phyloP scores from a whole-genome alignment of 176 grass and related monocot species.

The Oryza coarctata region DNA sequence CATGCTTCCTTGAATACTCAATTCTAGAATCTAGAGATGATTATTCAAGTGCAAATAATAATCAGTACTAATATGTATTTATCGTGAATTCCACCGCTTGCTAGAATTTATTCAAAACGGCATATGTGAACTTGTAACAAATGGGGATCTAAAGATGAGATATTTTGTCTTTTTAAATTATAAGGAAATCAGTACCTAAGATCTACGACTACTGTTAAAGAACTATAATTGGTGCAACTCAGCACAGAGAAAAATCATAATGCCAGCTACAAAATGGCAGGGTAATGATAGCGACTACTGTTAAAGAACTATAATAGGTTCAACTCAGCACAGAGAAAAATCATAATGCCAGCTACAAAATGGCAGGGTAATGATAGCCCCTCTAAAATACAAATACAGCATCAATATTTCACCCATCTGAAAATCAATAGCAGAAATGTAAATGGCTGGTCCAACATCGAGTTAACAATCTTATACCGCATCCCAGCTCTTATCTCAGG shows the following conservation, averaged over 20 bases:
- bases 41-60: constrained; percentile 10
- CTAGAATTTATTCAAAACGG: background rate
- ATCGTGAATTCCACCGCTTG: background rate
- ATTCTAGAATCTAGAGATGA: background rate
- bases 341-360: background rate
- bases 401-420: background rate
- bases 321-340: constrained; percentile 6
- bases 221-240: background rate
- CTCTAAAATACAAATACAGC: background rate
- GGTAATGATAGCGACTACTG: background rate
- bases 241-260: background rate
- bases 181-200: background rate
- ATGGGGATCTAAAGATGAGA: background rate
- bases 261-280: background rate
- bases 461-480: background rate
- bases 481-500: background rate
- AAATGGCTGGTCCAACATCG: background rate
- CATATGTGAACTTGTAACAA: background rate
- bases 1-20: background rate
- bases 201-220: background rate
- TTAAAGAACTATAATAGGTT: background rate
- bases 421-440: background rate
- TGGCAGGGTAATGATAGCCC: background rate
- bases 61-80: constrained; percentile 2
- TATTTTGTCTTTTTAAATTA: background rate